Base-by-base conservation (phyloP, 1,284 basidiomycete species). In the Melampsora americana region DNA sequence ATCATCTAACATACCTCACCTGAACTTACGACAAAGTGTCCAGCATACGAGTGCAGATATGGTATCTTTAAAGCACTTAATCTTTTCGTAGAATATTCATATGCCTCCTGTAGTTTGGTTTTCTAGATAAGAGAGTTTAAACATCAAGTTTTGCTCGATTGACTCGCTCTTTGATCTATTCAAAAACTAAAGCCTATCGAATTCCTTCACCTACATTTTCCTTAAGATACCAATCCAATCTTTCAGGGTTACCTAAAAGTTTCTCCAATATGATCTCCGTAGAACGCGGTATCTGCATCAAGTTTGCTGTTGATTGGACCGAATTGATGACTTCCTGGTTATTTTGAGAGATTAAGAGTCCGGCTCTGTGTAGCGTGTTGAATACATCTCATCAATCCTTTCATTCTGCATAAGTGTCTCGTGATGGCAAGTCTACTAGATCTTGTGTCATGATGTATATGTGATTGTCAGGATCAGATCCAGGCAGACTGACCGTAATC, bases 191-290 rank as follows among this genome's bases (percentile, higher is more conserved):
- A 9, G 7, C n/a, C n/a, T 6, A 56, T 23, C 20, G 20, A n/a
- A 56, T n/a, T 1, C 14, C 5, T 7, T 56, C 28, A 56, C 53
- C 9, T 26, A 59, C 53, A n/a, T 26, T 23, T 26, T 59, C 53
- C 28, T 59, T 26, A 26, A 59, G n/a, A 59, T 59, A 59, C 53
- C 53, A 59, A 59, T 59, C 53, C 14, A 59, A 59, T 26, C 12
- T 59, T 5, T 11, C 11, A 59, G 6, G 53, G 12, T 59, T 28
- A 14, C 53, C 53, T 28, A 59, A 59, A 28, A 59, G 28, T 23
- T 59, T 59, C 14, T 59, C 53, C 12, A 59, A 59, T 59, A 59
- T 1, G 11, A 59, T 18, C 28, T 59, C 53, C 6, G 53, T 59
- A 59, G 53, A 28, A 11, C 53, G 53, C 11, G 53, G 53, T 23